Evolutionary conservation across 441 rosid genomes (phyloP).

Genomic region (Populus tomentosa): DNA sequence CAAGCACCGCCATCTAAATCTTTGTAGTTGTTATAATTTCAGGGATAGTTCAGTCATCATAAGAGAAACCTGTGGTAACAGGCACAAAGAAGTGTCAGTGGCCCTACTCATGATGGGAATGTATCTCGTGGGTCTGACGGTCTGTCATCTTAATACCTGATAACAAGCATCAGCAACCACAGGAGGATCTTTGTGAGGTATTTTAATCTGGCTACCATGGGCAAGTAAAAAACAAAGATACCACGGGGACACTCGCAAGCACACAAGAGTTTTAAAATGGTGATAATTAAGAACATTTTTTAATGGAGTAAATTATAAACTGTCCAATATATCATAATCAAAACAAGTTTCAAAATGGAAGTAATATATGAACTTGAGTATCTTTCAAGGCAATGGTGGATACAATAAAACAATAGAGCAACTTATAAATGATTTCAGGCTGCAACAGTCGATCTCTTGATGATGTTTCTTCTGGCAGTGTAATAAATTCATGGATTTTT

Average conservation of each 20-base stretch:
- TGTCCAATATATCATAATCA: background rate
- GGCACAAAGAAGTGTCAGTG: no score
- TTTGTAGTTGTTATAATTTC: no score
- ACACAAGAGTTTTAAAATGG: background rate
- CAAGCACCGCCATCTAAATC: no score
- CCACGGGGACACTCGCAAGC: background rate
- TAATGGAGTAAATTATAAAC: background rate
- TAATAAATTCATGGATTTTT: background rate
- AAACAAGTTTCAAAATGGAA: background rate
- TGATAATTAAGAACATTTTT: background rate
- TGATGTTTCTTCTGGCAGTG: conserved; percentile 8
- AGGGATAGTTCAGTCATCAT: no score
- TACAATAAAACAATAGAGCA: conserved; percentile 7
- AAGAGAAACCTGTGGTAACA: no score
- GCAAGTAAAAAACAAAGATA: background rate
- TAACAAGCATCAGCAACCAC: no score
- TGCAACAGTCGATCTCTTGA: background rate
- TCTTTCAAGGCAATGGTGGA: background rate
- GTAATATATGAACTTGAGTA: background rate
- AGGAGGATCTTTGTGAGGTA: background rate
- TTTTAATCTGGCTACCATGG: background rate
- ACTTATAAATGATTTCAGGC: conserved; percentile 2
- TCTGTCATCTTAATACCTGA: no score
- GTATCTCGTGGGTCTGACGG: background rate
- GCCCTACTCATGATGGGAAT: no score